These are phyloP conservation scores for Candida corydali DNA, from an alignment of 805 yeast genomes.

Conservation along the genomic window DNA sequence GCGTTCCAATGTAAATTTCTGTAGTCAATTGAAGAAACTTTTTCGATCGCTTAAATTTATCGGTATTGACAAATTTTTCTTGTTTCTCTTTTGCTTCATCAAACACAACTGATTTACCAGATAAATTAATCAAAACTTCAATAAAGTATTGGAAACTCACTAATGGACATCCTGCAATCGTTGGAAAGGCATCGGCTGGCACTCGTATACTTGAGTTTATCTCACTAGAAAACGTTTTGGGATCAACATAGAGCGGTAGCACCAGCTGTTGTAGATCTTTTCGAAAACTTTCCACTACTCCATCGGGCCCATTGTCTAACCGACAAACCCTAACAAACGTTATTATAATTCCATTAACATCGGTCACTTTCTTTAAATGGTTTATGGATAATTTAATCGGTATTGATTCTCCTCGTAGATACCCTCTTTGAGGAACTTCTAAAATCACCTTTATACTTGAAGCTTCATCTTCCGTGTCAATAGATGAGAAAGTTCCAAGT, in stretches of 20 bases:
- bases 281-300: conserved; percentile 67
- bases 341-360: conserved; percentile 68
- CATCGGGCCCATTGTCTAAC: conserved; percentile 51
- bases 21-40: conserved; percentile 80
- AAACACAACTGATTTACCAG: conserved; percentile 48
- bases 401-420: conserved; percentile 70
- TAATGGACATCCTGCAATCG: conserved; percentile 64
- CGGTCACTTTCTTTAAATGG: conserved; percentile 69
- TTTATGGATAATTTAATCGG: conserved; percentile 65
- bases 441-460: conserved; percentile 29
- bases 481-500: conserved; percentile 7
- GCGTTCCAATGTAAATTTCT: conserved; percentile 79
- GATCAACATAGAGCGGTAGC: conserved; percentile 76
- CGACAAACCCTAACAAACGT: conserved; percentile 80
- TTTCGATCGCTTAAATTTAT: conserved; percentile 66
- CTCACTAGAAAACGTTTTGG: conserved; percentile 51
- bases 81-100: conserved; percentile 29
- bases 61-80: conserved; percentile 68
- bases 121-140: conserved; percentile 77
- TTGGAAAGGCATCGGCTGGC: conserved; percentile 84
- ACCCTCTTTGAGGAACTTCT: conserved; percentile 58
- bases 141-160: conserved; percentile 81
- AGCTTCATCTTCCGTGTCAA: conserved; percentile 15
- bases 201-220: conserved; percentile 62
- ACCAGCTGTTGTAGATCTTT: conserved; percentile 79